These are phyloP conservation scores for Neoascochyta sp. DNA, from an alignment of 2,329 filamentous ascomycete species.

Conservation along the genomic window DNA sequence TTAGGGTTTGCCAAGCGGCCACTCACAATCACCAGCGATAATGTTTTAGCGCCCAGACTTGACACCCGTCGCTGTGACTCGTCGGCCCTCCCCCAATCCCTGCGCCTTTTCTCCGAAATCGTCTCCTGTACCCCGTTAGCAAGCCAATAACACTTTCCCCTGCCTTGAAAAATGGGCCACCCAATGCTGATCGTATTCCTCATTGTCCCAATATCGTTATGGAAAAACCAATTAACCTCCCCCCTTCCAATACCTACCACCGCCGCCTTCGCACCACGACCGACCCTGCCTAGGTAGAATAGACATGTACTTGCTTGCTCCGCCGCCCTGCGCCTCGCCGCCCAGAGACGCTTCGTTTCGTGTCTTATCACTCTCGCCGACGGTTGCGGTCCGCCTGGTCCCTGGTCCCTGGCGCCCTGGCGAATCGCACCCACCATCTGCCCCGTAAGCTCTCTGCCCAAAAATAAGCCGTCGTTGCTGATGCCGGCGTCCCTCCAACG, in stretches of 20 bases:
- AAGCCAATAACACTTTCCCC: constrained; percentile 29
- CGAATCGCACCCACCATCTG: constrained; percentile 35
- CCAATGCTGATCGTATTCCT: constrained; percentile 39
- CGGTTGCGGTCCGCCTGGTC: constrained; percentile 28
- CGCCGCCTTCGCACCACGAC: constrained; percentile 22
- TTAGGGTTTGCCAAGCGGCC: constrained; percentile 36
- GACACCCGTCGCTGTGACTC: constrained; percentile 30
- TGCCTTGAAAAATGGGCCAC: constrained; percentile 26
- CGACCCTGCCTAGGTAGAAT: no score
- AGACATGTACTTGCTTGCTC: no score
- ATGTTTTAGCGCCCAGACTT: constrained; percentile 38
- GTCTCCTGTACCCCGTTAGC: constrained; percentile 25
- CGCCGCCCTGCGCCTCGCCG: constrained; percentile 22
- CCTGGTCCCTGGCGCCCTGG: constrained; percentile 20
- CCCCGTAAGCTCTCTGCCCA: constrained; percentile 31
- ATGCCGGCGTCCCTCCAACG: constrained; percentile 33
- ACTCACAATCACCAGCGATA: constrained; percentile 29
- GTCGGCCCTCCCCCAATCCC: constrained; percentile 25
- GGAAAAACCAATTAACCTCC: constrained; percentile 30
- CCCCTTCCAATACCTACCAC: constrained; percentile 33
- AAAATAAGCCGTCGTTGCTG: constrained; percentile 30
- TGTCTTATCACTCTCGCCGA: constrained; percentile 31
- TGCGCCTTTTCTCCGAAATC: constrained; percentile 35
- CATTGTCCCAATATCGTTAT: constrained; percentile 37
- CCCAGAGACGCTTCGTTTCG: constrained; percentile 19